These are phyloP conservation scores for Paramecium octaurelia DNA, from an alignment of 73 alveolate species.

Conservation along the genomic window DNA sequence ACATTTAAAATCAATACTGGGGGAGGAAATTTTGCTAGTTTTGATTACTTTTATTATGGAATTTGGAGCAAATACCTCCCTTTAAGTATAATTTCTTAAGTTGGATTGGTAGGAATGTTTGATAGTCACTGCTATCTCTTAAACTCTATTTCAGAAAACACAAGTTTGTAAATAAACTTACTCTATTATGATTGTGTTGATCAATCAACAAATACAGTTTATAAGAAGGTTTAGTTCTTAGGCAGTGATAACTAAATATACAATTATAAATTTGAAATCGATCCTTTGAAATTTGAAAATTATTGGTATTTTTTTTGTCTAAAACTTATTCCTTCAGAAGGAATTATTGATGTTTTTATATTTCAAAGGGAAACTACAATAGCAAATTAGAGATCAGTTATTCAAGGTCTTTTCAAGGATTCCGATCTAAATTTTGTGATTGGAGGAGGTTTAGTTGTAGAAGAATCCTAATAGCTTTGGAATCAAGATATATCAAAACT, in stretches of 20 bases:
- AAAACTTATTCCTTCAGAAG: neutral
- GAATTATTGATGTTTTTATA: neutral
- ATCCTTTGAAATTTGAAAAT: neutral
- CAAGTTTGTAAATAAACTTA: neutral
- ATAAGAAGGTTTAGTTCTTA: neutral
- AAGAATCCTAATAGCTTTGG: neutral
- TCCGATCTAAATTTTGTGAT: neutral
- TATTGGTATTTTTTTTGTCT: neutral
- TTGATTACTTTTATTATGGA: neutral
- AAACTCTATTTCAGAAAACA: neutral
- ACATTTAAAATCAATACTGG: neutral
- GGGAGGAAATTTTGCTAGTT: neutral
- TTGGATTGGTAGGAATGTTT: neutral
- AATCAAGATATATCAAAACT: neutral
- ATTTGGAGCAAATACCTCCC: neutral
- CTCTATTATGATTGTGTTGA: neutral
- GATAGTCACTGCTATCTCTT: neutral
- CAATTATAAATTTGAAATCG: neutral
- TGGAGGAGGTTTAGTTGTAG: neutral
- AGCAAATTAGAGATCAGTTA: neutral
- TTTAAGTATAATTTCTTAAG: neutral
- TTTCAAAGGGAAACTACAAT: neutral
- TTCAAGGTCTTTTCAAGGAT: neutral
- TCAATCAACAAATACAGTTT: neutral
- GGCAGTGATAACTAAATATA: neutral